phyloP scores from a whole-genome alignment of 371 early-diverging fungal species.

The Conidiobolus incongruus region DNA sequence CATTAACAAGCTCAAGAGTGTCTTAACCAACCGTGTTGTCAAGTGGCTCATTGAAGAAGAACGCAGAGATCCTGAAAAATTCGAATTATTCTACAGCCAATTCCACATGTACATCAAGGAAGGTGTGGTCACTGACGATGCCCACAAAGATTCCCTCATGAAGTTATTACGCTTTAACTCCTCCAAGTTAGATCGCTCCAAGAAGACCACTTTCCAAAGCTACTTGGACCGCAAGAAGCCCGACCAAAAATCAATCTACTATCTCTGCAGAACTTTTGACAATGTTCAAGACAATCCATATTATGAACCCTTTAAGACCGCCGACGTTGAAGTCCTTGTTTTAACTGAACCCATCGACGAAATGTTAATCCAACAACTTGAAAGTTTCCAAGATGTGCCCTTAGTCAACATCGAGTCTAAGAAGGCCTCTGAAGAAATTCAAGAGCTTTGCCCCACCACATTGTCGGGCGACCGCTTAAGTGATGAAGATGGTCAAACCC shows the following conservation, averaged over 20 bases:
- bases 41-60: constrained; percentile 57
- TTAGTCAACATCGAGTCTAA: constrained; percentile 31
- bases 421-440: constrained; percentile 8
- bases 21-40: constrained; percentile 42
- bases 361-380: constrained; percentile 57
- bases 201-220: constrained; percentile 59
- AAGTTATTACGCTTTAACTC: constrained; percentile 74
- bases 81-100: constrained; percentile 56
- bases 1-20: constrained; percentile 38
- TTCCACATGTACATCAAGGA: constrained; percentile 74
- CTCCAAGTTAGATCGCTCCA: constrained; percentile 24
- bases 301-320: constrained; percentile 60
- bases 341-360: constrained; percentile 76
- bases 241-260: constrained; percentile 85
- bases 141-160: constrained; percentile 38
- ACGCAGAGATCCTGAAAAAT: constrained; percentile 40
- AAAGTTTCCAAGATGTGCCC: constrained; percentile 45
- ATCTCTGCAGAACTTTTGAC: constrained; percentile 56
- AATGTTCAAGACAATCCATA: constrained; percentile 67
- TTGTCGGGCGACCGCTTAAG: constrained; percentile 12
- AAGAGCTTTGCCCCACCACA: neutral
- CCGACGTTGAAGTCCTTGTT: constrained; percentile 39
- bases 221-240: constrained; percentile 71
- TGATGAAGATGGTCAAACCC: constrained; percentile 26
- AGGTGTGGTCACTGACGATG: constrained; percentile 66